A percentile compares a stretch with the other conserved stretches of the same genome.
These are phyloP conservation scores for Trapa incisa DNA, from an alignment of 345 rosid genomes.

Conservation along the genomic window DNA sequence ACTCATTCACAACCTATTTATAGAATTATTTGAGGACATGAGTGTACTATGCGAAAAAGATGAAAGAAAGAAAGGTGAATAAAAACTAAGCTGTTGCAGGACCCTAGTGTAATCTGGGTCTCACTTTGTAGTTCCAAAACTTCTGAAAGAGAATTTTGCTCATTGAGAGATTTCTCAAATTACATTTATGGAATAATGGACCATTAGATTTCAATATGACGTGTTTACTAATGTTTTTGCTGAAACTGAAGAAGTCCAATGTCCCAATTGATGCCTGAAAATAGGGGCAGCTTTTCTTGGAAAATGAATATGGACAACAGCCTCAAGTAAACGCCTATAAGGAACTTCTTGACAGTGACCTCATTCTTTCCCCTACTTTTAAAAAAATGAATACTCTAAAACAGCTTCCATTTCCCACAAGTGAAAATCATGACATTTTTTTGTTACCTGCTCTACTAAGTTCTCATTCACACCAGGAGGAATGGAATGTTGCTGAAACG, in stretches of 20 bases:
- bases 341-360: no score
- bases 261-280: not conserved
- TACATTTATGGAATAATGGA: no score
- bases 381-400: not conserved
- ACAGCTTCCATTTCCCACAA: not conserved
- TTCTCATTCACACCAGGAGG: constrained; percentile 38
- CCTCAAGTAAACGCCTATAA: no score
- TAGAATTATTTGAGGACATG: not conserved
- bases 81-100: no score
- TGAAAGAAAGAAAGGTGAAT: no score
- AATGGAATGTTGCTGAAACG: constrained; percentile 50
- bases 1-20: constrained; percentile 57
- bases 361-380: no score
- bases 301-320: not conserved
- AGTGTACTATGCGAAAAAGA: not conserved
- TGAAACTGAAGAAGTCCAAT: not conserved
- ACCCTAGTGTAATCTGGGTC: no score
- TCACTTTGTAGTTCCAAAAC: no score
- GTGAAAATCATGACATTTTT: not conserved
- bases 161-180: no score
- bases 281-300: not conserved
- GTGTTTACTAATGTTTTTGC: no score
- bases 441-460: constrained; percentile 56
- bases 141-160: no score
- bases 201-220: no score